Evolutionary conservation across 345 rosid genomes (phyloP).

Genomic region (Nephelium lappaceum): DNA sequence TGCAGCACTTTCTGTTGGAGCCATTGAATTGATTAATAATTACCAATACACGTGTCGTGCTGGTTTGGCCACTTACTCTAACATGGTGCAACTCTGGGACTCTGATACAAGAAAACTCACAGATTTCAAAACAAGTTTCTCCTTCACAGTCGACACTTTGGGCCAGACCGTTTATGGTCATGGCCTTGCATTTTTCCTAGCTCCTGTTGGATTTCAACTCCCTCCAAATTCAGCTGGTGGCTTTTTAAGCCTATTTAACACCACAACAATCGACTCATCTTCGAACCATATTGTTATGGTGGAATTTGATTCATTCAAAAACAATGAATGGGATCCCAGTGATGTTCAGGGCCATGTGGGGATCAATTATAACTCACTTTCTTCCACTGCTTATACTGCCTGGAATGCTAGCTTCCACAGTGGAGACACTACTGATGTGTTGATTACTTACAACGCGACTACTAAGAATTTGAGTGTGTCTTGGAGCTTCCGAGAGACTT

Average conservation of each 20-base stretch:
- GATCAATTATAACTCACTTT: slow-evolving; percentile 29
- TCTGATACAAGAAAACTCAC: slow-evolving; percentile 19
- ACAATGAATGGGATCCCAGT: slow-evolving; percentile 30
- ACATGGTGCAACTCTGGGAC: slow-evolving; percentile 29
- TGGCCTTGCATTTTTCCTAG: slow-evolving; percentile 38
- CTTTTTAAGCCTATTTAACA: slow-evolving; percentile 32
- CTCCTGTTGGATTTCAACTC: slow-evolving; percentile 27
- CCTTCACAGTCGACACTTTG: slow-evolving; percentile 18
- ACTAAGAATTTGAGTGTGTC: slow-evolving; percentile 49
- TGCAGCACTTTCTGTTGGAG: slow-evolving; percentile 18
- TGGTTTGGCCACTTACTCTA: slow-evolving; percentile 28
- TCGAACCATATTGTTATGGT: slow-evolving; percentile 20
- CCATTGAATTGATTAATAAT: slow-evolving; percentile 13
- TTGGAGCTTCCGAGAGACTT: slow-evolving; percentile 35
- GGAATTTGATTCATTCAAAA: slow-evolving; percentile 26
- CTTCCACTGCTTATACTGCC: slow-evolving; percentile 24
- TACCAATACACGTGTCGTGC: slow-evolving; percentile 19
- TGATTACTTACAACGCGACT: slow-evolving; percentile 38
- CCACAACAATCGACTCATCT: slow-evolving; percentile 3
- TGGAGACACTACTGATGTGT: slow-evolving; percentile 30
- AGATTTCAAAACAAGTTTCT: slow-evolving; percentile 33
- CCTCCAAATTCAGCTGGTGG: slow-evolving; percentile 29
- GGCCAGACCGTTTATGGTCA: slow-evolving; percentile 1
- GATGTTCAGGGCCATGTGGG: slow-evolving; percentile 24
- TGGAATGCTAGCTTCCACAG: slow-evolving; percentile 41